Evolutionary conservation across 1,139 yeast genomes (phyloP).

Genomic region (Yamadazyma blattariae): DNA sequence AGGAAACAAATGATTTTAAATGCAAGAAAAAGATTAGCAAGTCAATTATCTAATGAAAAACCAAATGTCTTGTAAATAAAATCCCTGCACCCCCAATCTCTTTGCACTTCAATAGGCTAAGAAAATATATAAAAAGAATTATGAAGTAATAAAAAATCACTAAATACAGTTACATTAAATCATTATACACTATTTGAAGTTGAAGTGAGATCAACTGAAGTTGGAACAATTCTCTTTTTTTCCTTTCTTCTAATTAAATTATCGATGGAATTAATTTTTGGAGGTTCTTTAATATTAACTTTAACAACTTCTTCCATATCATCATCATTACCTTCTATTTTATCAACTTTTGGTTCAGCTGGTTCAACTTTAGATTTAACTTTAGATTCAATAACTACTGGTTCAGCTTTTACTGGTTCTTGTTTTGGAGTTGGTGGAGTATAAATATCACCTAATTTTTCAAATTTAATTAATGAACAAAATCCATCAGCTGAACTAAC

Average conservation of each 20-base stretch:
- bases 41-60: slow-evolving; percentile 27
- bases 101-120: too few species aligned
- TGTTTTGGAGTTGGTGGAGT: neutral
- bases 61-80: slow-evolving; percentile 1
- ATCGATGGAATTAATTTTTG: slow-evolving; percentile 8
- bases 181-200: too few species aligned
- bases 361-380: neutral
- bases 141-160: too few species aligned
- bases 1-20: slow-evolving; percentile 44
- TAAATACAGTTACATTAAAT: too few species aligned
- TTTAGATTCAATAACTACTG: neutral
- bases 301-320: neutral
- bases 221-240: slow-evolving; percentile 47
- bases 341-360: neutral
- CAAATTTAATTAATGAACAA: slow-evolving; percentile 65
- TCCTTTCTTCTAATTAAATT: slow-evolving; percentile 21
- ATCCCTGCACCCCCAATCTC: too few species aligned
- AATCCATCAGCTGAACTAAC: slow-evolving; percentile 94
- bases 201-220: slow-evolving; percentile 31
- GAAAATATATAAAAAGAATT: too few species aligned
- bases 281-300: neutral
- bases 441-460: slow-evolving; percentile 47
- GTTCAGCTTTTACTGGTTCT: neutral
- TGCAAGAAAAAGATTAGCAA: slow-evolving; percentile 42
- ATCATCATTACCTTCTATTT: neutral